Evolutionary conservation across 352 stramenopile species (phyloP), one percentile per base, ranked within the genome.

Genomic region (Peronosclerospora sorghi): DNA sequence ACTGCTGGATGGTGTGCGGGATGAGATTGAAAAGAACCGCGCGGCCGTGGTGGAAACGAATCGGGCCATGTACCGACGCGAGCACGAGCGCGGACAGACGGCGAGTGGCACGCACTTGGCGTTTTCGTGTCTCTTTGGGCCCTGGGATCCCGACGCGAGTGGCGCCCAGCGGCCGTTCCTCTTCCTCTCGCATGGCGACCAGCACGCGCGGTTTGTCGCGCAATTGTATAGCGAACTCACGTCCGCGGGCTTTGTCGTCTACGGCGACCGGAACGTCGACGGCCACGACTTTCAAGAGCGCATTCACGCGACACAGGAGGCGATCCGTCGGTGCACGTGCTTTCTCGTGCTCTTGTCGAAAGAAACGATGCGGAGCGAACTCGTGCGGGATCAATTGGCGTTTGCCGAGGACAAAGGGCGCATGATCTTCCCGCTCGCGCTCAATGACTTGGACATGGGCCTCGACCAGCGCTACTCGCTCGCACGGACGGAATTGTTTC

Each of bases 351-450:
- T 91, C 12, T 39, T 91, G 0, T 88, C 75, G 1, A 69, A 83
- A 27, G 83, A 87, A 41, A 91, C 77, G 0, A 30, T 87, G 17
- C 42, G 56, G 4, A 88, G 71, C 32, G 72, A 91, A 37, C 42
- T 88, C 1, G 67, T 88, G 15, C 81, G 76, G 35, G 75, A 88
- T 37, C 75, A 91, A 43, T 56, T 91, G 10, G 75, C 79, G 9
- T 91, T 88, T 35, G 79, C 75, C 0, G 79, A 91, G 48, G 75
- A 87, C 58, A 91, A 91, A 46, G 75, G 78, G 38, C 88, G 88
- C 51, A 74, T 68, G 19, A 86, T 91, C 37, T 51, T 88, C 14
- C 75, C 78, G 0, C 62, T 91, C 0, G 75, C 85, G 5, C 68
- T 81, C 0, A 83, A 87, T 32, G 61, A 54, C 24, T 62, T 86